phyloP scores from a whole-genome alignment of 164 flowering plant species.

The Aristolochia californica region DNA sequence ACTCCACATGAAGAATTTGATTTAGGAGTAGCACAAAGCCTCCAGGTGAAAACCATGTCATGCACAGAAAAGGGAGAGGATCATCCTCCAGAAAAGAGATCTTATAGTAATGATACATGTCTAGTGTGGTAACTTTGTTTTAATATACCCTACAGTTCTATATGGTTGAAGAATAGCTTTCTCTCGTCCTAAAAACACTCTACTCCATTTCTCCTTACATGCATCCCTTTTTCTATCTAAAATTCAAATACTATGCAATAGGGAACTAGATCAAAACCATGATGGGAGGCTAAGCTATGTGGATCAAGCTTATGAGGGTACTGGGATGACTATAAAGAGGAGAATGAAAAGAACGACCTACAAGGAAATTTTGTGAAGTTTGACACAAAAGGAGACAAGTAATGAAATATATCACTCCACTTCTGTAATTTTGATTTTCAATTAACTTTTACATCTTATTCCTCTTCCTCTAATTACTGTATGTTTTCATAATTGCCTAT shows the following conservation, averaged over 20 bases:
- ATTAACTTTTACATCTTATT: background rate
- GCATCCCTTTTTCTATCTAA: too few species aligned
- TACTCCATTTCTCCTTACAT: too few species aligned
- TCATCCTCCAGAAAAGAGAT: too few species aligned
- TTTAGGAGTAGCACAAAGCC: too few species aligned
- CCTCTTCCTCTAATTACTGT: background rate
- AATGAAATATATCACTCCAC: background rate
- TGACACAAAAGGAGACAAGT: slow-evolving; percentile 38
- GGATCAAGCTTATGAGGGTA: slow-evolving; percentile 25
- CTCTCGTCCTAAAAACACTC: too few species aligned
- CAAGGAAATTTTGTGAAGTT: slow-evolving; percentile 38
- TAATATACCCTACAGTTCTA: too few species aligned
- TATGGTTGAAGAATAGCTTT: too few species aligned
- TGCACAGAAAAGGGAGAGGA: too few species aligned
- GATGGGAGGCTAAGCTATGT: slow-evolving; percentile 38
- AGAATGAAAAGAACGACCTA: slow-evolving; percentile 12
- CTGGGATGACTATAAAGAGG: slow-evolving; percentile 27
- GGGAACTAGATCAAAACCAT: slow-evolving; percentile 38
- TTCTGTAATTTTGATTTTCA: background rate
- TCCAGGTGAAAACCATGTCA: too few species aligned
- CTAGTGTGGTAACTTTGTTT: too few species aligned
- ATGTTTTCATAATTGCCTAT: background rate
- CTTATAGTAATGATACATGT: too few species aligned
- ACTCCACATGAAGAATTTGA: too few species aligned
- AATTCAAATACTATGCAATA: slow-evolving; percentile 7